Evolutionary conservation across 805 yeast species (phyloP), one percentile per base, ranked within the genome.

Genomic region (Metschnikowia similis): DNA sequence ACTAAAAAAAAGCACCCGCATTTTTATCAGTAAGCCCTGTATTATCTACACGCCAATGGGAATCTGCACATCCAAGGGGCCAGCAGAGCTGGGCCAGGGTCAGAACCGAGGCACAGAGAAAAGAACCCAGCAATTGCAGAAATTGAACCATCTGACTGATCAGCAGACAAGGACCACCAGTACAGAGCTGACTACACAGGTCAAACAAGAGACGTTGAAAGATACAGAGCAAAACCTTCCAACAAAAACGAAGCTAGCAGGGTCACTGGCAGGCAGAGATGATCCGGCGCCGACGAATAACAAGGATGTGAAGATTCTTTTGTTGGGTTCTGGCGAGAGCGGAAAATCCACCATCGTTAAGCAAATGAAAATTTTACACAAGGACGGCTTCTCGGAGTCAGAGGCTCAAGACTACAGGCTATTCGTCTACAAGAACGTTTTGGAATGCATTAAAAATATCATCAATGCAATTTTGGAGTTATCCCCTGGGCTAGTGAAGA

Each of bases 281-380:
- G 48, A 48, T 17, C 45, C 48, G 17, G 47, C 42, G n/a, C 50
- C 48, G 32, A 51, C 55, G 3, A 53, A 48, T 29, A 63, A 56
- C 27, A 64, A 76, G 53, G 87, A 82, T 51, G 82, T 84, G 48
- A 90, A 90, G 64, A 83, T 91, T 42, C 72, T 91, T 35, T 72
- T 91, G 32, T 68, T 87, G 44, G 94, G 99, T 5, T 87, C 97
- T 0, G 99, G 98, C 13, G 95, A 87, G 62, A 76, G 84, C 53
- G 95, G 95, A 4, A 87, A 87, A 62, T 83, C 90, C 7, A 87
- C 95, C 14, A 82, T 87, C 47, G 80, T 87, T 47, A 87, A 86
- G 64, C 95, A 87, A 65, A 87, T 87, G 82, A 86, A 85, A 62
- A 85, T 85, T 51, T 71, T 85, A 45, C 89, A 86, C 62, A 87